Evolutionary conservation across 805 yeast species (phyloP), one percentile per base, ranked within the genome.

Genomic region (Danielozyma ontarioensis): DNA sequence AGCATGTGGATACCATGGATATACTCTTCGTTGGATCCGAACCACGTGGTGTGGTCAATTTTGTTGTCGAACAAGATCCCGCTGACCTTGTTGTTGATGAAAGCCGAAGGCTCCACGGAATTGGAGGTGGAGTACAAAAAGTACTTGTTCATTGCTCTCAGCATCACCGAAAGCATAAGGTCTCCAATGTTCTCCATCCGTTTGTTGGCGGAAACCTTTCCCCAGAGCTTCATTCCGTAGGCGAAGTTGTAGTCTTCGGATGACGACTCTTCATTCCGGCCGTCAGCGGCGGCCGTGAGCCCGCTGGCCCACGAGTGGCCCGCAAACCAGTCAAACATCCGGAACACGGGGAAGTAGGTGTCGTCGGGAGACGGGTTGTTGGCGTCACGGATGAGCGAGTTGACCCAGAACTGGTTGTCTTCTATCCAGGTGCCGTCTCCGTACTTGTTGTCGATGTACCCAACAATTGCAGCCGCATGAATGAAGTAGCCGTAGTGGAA

Each of bases 251-350:
- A 39, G 32, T 42, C 46, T 17, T 42, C 46, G 10, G 42, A 37
- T 5, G 39, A 17, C 2, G 42, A 37, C 25, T 40, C 48, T 14
- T 35, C 40, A 19, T 44, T 40, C 23, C 41, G 36, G 4, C 45
- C 43, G 15, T 41, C 45, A 3, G 25, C 27, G 13, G 23, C 14
- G 12, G 28, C 34, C 11, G 31, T 28, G 13, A 44, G 23, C 2
- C 45, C 48, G 17, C 31, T 28, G 12, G 48, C 48, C 44, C 45
- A 44, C 3, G 40, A 35, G 32, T 44, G 48, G 13, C 48, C 45
- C 13, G 36, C 36, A 29, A 19, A 44, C 39, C 40, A 44, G 30
- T 44, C 45, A 19, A 44, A 44, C 40, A 35, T 32, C 17, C 45
- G 27, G 24, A 30, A 39, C 3, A 39, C 44, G 4, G 48, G 45